Conservation (phyloP, 257 asterid genomes). For the Jasminum sambac region DNA sequence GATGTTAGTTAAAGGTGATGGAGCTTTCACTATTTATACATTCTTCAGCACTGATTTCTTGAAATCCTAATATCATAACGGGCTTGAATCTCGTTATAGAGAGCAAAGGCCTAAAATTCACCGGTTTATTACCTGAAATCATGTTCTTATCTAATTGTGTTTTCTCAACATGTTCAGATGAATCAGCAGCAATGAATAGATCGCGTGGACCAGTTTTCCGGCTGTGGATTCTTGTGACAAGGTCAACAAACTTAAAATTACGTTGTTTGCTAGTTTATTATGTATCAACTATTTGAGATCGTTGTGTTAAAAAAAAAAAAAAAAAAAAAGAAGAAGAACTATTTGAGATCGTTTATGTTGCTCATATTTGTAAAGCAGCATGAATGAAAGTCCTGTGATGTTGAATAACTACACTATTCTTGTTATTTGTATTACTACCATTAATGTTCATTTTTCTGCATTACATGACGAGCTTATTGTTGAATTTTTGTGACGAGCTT, state of each 20-base stretch:
- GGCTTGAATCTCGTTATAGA: neutral
- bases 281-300: neutral
- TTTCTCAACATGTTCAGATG: neutral
- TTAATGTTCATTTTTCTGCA: too few relatives aligned
- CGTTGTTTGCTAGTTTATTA: neutral
- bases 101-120: neutral
- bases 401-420: too few relatives aligned
- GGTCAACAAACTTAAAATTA: neutral
- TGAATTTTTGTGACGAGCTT: too few relatives aligned
- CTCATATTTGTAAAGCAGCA: too few relatives aligned
- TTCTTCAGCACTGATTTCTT: neutral
- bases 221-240: neutral
- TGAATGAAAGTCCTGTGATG: too few relatives aligned
- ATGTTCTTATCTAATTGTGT: neutral
- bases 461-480: too few relatives aligned
- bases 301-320: too few relatives aligned
- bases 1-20: neutral
- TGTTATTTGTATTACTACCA: too few relatives aligned
- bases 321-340: too few relatives aligned
- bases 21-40: neutral
- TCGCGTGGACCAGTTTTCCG: neutral
- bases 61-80: neutral
- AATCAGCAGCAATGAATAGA: neutral
- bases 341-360: neutral
- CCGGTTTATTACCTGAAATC: neutral